These are phyloP conservation scores for Gynochthodes officinalis DNA, from an alignment of 257 asterid species.

Conservation along the genomic window DNA sequence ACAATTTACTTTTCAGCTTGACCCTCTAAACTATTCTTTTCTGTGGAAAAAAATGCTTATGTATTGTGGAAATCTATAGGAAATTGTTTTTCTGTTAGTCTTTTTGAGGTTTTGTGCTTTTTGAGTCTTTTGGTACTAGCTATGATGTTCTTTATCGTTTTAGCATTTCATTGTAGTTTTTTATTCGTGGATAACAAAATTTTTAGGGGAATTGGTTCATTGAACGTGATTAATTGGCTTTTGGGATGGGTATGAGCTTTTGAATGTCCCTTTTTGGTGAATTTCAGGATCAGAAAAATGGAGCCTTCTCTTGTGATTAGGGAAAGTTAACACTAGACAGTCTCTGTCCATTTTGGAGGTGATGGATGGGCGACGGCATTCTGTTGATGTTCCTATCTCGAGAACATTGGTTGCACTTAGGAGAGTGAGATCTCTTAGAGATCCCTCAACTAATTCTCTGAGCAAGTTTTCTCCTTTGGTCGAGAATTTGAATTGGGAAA, in stretches of 20 bases:
- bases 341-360: constrained; percentile 7
- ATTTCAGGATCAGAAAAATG: constrained; percentile 37
- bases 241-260: constrained; percentile 15
- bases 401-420: constrained; percentile 68
- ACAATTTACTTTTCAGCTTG: not conserved
- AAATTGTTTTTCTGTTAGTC: not conserved
- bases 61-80: not conserved
- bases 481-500: constrained; percentile 72
- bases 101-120: constrained; percentile 4
- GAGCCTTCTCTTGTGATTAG: constrained; percentile 22
- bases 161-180: not conserved
- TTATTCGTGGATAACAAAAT: not conserved
- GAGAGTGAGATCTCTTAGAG: constrained; percentile 90
- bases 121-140: constrained; percentile 2
- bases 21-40: not conserved
- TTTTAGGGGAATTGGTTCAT: constrained; percentile 8
- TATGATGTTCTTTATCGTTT: not conserved
- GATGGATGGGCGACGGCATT: constrained; percentile 89
- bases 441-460: constrained; percentile 73
- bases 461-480: constrained; percentile 53
- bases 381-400: constrained; percentile 79
- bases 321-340: constrained; percentile 4
- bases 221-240: constrained; percentile 4
- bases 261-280: constrained; percentile 25
- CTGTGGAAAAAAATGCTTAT: not conserved